Conservation (phyloP, 2,329 filamentous ascomycete species). For the Cercospora citrullina region DNA sequence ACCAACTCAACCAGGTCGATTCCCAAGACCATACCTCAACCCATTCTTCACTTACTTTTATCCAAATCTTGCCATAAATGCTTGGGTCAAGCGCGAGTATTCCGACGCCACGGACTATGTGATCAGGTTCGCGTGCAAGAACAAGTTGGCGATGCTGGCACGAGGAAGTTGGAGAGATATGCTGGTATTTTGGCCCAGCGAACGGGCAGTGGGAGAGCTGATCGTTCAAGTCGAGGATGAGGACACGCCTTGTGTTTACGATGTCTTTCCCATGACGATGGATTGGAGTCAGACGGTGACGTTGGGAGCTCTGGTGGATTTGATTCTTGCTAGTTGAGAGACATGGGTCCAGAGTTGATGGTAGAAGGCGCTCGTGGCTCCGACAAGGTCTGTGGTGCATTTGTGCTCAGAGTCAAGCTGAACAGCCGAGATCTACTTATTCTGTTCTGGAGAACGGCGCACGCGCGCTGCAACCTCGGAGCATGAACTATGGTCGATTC, state of each 20-base stretch:
- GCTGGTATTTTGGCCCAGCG: not conserved
- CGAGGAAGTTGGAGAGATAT: not conserved
- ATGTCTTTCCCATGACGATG: not conserved
- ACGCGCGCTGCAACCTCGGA: no score
- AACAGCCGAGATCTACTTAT: no score
- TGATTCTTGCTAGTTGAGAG: not conserved
- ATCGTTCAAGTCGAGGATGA: not conserved
- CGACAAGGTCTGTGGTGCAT: not conserved
- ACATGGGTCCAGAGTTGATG: no score
- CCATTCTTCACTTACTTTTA: not conserved
- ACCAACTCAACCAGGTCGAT: not conserved
- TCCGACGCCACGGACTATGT: not conserved
- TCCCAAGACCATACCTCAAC: not conserved
- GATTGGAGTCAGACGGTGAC: not conserved
- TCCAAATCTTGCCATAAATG: not conserved
- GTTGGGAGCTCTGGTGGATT: conserved; percentile 3
- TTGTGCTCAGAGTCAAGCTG: no score
- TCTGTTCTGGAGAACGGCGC: no score
- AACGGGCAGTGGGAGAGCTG: not conserved
- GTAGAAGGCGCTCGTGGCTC: not conserved
- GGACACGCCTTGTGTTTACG: not conserved
- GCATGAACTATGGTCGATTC: no score
- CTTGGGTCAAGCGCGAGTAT: not conserved
- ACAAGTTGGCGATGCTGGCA: not conserved
- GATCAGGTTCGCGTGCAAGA: not conserved